Evolutionary conservation across 371 early-diverging fungal species (phyloP), one percentile per base, ranked within the genome.

Genomic region (Mortierella sp.): DNA sequence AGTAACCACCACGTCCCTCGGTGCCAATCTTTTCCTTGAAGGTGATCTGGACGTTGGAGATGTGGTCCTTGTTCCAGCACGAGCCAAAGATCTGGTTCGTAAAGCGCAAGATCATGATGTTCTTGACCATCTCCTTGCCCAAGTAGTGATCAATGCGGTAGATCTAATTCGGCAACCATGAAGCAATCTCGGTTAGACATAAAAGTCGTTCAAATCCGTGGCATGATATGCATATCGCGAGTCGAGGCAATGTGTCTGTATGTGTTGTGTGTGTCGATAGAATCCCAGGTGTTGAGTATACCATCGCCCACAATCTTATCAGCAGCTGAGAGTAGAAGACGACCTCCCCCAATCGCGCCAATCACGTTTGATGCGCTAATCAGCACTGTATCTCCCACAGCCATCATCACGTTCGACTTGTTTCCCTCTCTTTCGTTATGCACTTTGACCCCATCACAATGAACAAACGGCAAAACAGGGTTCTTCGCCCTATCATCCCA

Each of bases 61-160:
- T 96, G 78, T 86, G 84, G 46, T 86, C 84, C 39, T 94, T 90
- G 80, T 95, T 90, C 99, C 99, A 98, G 58, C 92, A 85, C 27
- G 96, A 90, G 16, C 92, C 92, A 80, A 95, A 96, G 70, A 97
- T 91, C 34, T 93, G 86, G 81, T 98, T 98, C 64, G 95, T 95
- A 69, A 98, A 98, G 31, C 98, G 88, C 60, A 98, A 77, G 4
- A 92, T 89, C 88, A 98, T 90, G 52, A 98, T 76, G 80, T 98
- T 98, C 82, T 98, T 98, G 63, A 98, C 98, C 99, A 98, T 98
- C 70, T 98, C 99, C 78, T 98, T 98, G 70, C 99, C 99, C 53
- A 98, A 91, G 70, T 98, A 98, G 79, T 98, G 99, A 80, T 98
- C 98, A 67, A 98, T 98, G 69, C 99, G 94, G 84, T 94, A 98